Percentiles rank a stretch among this genome's conserved stretches.
phyloP scores from a whole-genome alignment of 1,284 basidiomycete species.

The Pseudozyma tsukubaensis region DNA sequence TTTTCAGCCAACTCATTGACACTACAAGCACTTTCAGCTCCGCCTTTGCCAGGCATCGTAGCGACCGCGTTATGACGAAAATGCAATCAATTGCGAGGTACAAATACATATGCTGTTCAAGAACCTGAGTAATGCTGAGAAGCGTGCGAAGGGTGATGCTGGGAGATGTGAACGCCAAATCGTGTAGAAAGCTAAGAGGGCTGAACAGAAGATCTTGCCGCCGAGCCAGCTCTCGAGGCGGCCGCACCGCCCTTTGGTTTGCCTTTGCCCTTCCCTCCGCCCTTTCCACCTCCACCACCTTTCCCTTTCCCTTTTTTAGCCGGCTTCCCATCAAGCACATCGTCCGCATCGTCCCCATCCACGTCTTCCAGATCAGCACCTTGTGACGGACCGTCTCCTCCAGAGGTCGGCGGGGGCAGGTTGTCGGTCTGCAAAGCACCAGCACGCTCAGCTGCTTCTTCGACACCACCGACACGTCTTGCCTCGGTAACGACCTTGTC shows the following conservation, averaged over 20 bases:
- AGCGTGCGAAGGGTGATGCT: too few species aligned
- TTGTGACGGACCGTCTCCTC: constrained; percentile 13
- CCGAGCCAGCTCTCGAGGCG: constrained; percentile 29
- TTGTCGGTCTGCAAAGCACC: constrained; percentile 51
- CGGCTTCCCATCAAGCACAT: constrained; percentile 13
- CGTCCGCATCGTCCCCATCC: constrained; percentile 28
- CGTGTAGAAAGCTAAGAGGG: constrained; percentile 11
- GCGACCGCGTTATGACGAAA: neutral
- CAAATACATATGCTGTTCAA: constrained; percentile 23
- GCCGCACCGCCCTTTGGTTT: constrained; percentile 26
- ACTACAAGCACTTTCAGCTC: too few species aligned
- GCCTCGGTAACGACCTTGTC: constrained; percentile 66
- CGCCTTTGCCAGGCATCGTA: too few species aligned
- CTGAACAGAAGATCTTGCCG: constrained; percentile 32
- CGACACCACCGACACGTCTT: constrained; percentile 59
- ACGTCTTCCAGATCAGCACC: constrained; percentile 20
- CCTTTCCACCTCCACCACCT: constrained; percentile 20
- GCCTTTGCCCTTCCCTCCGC: constrained; percentile 25
- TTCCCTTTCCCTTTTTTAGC: constrained; percentile 28
- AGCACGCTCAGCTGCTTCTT: constrained; percentile 58
- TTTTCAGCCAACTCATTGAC: neutral
- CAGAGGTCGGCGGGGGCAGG: constrained; percentile 28
- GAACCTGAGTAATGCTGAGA: neutral
- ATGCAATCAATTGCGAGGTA: constrained; percentile 9
- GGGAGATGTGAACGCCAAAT: too few species aligned